Base-by-base conservation (phyloP, 768 basidiomycete species). In the Suillus alpinus region DNA sequence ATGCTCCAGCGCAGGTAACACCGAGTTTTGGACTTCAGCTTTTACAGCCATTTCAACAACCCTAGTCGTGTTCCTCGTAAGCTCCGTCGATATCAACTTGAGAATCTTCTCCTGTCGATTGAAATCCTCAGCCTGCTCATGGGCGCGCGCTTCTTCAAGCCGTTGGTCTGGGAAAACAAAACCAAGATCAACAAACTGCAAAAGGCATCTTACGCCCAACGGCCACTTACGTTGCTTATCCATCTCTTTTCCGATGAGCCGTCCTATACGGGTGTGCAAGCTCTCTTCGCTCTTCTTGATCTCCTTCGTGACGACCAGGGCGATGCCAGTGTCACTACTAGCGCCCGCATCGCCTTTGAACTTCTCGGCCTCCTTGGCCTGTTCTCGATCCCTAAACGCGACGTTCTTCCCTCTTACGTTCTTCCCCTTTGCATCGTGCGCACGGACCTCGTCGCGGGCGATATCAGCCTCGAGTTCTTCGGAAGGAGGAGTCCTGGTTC, bases 41-140 rank as follows among this genome's bases (percentile, higher is more conserved):
- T 92, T 93, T 68, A 94, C 89, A 14, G 92, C 93, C 81, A 89
- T 83, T 76, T 95, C 93, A 47, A 95, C 93, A 52, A 94, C 90
- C 13, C 91, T 84, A 10, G 91, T 92, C 12, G 92, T 94, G 66
- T 94, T 94, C 75, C 89, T 86, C 9, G 89, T 93, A 56, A 94
- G 80, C 73, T 93, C 91, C 1, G 84, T 90, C 26, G 92, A 94
- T 65, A 94, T 93, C 58, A 94, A 77, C 76, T 94, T 94, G 68
- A 94, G 77, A 62, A 94, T 91, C 73, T 90, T 92, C 76, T 95
- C 93, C 73, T 95, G 92, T 14, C 92, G 85, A 41, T 86, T 80
- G 63, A 92, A 91, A 69, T 94, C 92, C 63, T 89, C 89, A 10
- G 85, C 81, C 69, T 92, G 90, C 64, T 93, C 91, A 60, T 86